A percentile compares a stretch with the other conserved stretches of the same genome.
These are phyloP conservation scores for Trichoderma aggressivum DNA, from an alignment of 2,329 filamentous ascomycete genomes.

Conservation along the genomic window DNA sequence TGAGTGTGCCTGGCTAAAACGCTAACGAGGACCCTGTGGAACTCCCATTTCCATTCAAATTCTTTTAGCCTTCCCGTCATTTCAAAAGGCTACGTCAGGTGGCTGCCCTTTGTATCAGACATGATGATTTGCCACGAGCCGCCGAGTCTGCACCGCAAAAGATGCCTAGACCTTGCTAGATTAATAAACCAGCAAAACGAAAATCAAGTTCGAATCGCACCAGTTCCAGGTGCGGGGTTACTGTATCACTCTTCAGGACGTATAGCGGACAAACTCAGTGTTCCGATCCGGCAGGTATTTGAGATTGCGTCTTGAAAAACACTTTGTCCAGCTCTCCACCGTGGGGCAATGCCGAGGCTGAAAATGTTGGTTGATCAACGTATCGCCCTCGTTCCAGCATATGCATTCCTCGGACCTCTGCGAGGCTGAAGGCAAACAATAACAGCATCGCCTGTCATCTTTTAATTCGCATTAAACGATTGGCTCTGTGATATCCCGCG, in stretches of 20 bases:
- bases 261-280: constrained; percentile 18
- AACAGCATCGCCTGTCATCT: neutral
- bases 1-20: neutral
- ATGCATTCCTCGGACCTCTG: neutral
- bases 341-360: constrained; percentile 3
- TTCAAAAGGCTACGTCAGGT: neutral
- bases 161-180: neutral
- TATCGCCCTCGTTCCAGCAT: neutral
- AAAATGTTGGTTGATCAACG: neutral
- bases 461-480: neutral
- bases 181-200: neutral
- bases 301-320: neutral
- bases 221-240: neutral
- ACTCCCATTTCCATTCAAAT: neutral
- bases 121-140: neutral
- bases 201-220: neutral
- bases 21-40: neutral
- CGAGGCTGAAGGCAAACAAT: neutral
- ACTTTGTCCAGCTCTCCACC: neutral
- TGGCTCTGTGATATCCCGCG: neutral
- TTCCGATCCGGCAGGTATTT: constrained; percentile 10
- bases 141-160: neutral
- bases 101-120: neutral
- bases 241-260: too few relatives aligned
- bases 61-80: neutral